A percentile compares a stretch with the other conserved stretches of the same genome.
Conservation (phyloP, 1,284 basidiomycete species). For the Cryptococcus floricola region DNA sequence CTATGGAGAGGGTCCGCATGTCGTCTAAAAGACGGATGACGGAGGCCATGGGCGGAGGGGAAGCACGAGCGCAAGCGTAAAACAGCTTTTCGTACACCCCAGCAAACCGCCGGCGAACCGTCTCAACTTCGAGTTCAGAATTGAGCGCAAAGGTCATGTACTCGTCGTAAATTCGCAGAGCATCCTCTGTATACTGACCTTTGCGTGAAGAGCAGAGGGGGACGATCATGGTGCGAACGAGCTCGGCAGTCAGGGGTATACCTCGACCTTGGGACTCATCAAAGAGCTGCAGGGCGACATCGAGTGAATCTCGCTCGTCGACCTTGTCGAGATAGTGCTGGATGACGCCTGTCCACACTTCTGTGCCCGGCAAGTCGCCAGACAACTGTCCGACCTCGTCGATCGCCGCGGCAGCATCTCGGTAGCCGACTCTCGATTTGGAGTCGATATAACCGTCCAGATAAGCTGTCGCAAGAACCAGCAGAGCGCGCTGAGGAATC, state of each 20-base stretch:
- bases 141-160: not conserved
- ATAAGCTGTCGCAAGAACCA: constrained; percentile 8
- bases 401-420: constrained; percentile 12
- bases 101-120: constrained; percentile 1
- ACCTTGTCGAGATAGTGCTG: constrained; percentile 8
- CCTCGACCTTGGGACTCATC: constrained; percentile 14
- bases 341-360: constrained; percentile 20
- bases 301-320: constrained; percentile 6
- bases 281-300: constrained; percentile 20
- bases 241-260: constrained; percentile 4
- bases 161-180: constrained; percentile 14
- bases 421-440: not conserved
- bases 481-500: constrained; percentile 9
- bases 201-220: constrained; percentile 13
- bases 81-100: constrained; percentile 17
- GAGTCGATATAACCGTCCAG: constrained; percentile 9
- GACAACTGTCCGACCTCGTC: constrained; percentile 10
- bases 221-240: constrained; percentile 22
- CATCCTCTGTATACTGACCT: constrained; percentile 1
- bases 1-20: constrained; percentile 46
- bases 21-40: constrained; percentile 59
- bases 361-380: constrained; percentile 3
- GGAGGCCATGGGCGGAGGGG: constrained; percentile 5
- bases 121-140: constrained; percentile 4
- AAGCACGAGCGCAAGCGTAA: constrained; percentile 14